phyloP scores from a whole-genome alignment of 768 basidiomycete genomes.

The Lactarius indigo region DNA sequence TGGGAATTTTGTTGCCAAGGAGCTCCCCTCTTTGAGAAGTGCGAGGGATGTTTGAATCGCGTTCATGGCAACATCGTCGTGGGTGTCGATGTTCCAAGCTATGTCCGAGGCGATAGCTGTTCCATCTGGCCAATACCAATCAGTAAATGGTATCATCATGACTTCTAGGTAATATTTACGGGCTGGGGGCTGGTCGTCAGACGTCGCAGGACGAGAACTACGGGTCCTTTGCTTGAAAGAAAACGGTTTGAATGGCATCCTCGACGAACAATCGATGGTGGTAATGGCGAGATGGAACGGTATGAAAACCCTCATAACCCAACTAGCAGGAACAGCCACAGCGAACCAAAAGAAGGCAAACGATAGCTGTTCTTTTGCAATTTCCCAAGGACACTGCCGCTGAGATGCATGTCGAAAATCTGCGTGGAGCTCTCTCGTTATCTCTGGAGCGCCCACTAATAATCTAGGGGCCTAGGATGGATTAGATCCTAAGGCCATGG shows the following conservation, averaged over 20 bases:
- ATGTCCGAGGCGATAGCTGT: neutral
- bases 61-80: neutral
- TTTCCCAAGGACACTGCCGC: too few species aligned
- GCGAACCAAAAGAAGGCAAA: too few species aligned
- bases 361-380: too few species aligned
- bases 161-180: neutral
- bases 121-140: neutral
- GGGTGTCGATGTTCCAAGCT: neutral
- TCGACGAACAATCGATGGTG: neutral
- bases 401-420: too few species aligned
- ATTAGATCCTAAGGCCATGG: too few species aligned
- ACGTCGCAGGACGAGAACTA: neutral
- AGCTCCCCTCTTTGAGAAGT: neutral
- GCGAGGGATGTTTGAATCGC: neutral
- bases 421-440: too few species aligned
- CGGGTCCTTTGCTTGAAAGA: neutral
- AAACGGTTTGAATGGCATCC: neutral
- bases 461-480: too few species aligned
- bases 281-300: too few species aligned
- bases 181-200: neutral
- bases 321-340: too few species aligned
- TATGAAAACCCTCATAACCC: too few species aligned
- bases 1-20: neutral
- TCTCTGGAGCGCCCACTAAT: too few species aligned
- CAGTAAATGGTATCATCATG: neutral